A percentile compares a stretch with the other conserved stretches of the same genome.
These are phyloP conservation scores for Saccharomycopsis schoenii DNA, from an alignment of 805 yeast species.

Conservation along the genomic window DNA sequence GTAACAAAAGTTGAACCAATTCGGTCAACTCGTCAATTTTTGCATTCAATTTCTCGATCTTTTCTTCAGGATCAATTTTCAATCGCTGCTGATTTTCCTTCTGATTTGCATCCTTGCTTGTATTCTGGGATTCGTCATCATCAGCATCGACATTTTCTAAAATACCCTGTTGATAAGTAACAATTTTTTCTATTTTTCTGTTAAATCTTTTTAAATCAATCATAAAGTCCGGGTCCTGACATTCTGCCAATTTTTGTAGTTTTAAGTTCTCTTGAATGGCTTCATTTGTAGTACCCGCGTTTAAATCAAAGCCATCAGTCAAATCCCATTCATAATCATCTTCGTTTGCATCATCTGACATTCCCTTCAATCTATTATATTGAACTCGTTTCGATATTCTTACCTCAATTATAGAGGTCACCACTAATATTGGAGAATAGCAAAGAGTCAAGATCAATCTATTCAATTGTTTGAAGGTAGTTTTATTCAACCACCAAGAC, in stretches of 20 bases:
- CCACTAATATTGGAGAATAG: conserved; percentile 56
- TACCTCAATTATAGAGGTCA: conserved; percentile 56
- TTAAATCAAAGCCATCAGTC: conserved; percentile 20
- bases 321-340: conserved; percentile 25
- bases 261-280: conserved; percentile 23
- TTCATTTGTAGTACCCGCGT: conserved; percentile 5
- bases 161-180: neutral
- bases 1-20: conserved; percentile 2
- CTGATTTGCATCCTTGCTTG: too few relatives aligned
- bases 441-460: conserved; percentile 51
- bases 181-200: conserved; percentile 31
- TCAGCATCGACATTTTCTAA: neutral
- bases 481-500: conserved; percentile 29
- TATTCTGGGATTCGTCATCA: conserved; percentile 1
- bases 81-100: conserved; percentile 1
- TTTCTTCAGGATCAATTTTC: conserved; percentile 9
- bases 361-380: conserved; percentile 28
- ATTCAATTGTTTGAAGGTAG: conserved; percentile 33
- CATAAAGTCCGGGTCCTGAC: conserved; percentile 58
- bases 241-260: conserved; percentile 54
- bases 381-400: conserved; percentile 42
- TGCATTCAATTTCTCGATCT: conserved; percentile 1
- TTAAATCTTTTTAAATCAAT: conserved; percentile 42
- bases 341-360: conserved; percentile 30
- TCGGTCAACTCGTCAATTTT: conserved; percentile 1